phyloP scores from a whole-genome alignment of 2,329 filamentous ascomycete species.

The Colletotrichum sp. region DNA sequence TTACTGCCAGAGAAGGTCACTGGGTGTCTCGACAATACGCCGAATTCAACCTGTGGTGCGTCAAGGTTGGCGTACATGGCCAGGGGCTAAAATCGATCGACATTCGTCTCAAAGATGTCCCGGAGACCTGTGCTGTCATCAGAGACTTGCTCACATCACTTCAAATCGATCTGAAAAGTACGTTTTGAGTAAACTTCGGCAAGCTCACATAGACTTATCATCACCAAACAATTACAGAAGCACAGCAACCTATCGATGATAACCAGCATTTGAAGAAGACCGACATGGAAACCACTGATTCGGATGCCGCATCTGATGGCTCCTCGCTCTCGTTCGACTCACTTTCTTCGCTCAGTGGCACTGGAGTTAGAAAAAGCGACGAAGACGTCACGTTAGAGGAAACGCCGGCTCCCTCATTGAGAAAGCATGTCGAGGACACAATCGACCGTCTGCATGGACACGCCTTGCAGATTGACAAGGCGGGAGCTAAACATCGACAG shows the following conservation, averaged over 20 bases:
- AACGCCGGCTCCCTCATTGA: accelerated
- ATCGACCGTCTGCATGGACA: background rate
- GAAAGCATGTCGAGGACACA: background rate
- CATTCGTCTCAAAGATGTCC: background rate
- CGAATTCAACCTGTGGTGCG: background rate
- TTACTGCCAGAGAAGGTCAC: accelerated
- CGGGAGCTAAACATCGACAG: accelerated
- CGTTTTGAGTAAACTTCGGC: too few relatives aligned
- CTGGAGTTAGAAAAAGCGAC: accelerated
- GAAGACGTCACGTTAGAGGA: background rate
- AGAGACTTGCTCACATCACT: background rate
- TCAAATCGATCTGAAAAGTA: background rate
- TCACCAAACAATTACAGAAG: too few relatives aligned
- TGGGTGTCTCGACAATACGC: background rate
- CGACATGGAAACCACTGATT: accelerated
- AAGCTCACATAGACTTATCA: too few relatives aligned
- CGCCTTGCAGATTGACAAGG: accelerated
- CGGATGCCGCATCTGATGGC: background rate
- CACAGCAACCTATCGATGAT: too few relatives aligned
- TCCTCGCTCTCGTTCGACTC: background rate
- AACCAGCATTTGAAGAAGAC: background rate
- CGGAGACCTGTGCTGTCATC: background rate
- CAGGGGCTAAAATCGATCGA: background rate
- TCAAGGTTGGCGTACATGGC: background rate
- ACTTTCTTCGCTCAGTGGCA: accelerated